A percentile compares a stretch with the other conserved stretches of the same genome.
These are phyloP conservation scores for Saccharomycopsis guyanensis DNA, from an alignment of 805 yeast species.

Conservation along the genomic window DNA sequence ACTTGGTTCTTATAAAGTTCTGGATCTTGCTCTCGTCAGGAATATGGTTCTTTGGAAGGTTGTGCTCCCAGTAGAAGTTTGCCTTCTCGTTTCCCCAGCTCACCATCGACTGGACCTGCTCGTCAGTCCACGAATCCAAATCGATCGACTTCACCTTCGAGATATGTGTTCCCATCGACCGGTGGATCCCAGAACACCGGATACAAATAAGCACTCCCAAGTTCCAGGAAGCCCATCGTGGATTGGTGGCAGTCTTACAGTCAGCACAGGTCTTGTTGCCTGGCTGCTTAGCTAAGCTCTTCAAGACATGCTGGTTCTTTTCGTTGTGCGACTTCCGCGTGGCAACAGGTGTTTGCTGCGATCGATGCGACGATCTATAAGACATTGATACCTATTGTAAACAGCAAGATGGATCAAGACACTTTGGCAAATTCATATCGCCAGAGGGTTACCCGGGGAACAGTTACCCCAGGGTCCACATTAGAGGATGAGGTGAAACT, in stretches of 20 bases:
- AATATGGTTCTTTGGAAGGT: constrained; percentile 57
- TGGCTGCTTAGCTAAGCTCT: constrained; percentile 67
- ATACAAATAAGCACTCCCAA: constrained; percentile 90
- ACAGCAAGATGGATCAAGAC: background rate
- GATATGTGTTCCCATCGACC: constrained; percentile 93
- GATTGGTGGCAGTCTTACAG: constrained; percentile 83
- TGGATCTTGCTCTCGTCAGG: constrained; percentile 84
- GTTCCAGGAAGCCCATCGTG: constrained; percentile 98
- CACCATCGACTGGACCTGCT: constrained; percentile 74
- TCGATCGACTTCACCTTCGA: constrained; percentile 90
- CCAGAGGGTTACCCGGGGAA: too few relatives aligned
- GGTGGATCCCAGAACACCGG: constrained; percentile 91
- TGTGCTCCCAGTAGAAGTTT: constrained; percentile 77
- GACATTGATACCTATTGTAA: constrained; percentile 4
- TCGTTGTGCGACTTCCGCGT: constrained; percentile 10
- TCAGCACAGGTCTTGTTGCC: constrained; percentile 82
- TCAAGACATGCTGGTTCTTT: constrained; percentile 51
- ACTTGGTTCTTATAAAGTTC: constrained; percentile 86
- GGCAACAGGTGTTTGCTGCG: background rate
- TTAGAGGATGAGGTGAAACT: too few relatives aligned
- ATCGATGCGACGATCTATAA: constrained; percentile 6
- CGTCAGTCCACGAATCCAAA: constrained; percentile 94
- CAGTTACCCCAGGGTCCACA: too few relatives aligned
- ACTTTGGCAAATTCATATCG: constrained; percentile 1
- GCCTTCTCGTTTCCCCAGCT: constrained; percentile 81